Conservation (phyloP, 805 yeast genomes). For the Lachancea lanzarotensis region DNA sequence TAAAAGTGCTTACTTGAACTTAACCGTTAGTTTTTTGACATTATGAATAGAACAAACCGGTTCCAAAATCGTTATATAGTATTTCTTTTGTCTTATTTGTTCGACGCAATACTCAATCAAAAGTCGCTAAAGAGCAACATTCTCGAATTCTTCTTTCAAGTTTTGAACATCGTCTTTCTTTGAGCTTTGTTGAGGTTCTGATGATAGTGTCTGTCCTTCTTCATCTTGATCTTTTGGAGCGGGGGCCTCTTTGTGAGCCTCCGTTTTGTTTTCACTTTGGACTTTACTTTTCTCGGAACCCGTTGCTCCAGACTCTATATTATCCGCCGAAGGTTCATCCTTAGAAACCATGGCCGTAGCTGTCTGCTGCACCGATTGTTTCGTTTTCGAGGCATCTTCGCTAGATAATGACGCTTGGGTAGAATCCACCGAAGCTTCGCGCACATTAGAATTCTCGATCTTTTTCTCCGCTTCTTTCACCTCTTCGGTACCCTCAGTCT, state of each 20-base stretch:
- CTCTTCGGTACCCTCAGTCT: not conserved
- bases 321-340: not conserved
- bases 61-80: not conserved
- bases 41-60: not conserved
- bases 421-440: not conserved
- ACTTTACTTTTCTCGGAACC: not conserved
- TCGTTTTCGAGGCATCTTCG: not conserved
- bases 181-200: not conserved
- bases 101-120: not conserved
- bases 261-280: slow-evolving; percentile 11
- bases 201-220: not conserved
- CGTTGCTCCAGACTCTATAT: not conserved
- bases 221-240: slow-evolving; percentile 1
- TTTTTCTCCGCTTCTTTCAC: not conserved
- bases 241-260: not conserved
- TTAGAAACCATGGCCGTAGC: not conserved
- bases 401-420: not conserved
- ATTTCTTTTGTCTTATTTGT: not conserved
- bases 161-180: slow-evolving; percentile 11
- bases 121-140: slow-evolving; percentile 22
- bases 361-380: not conserved
- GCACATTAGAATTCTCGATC: not conserved
- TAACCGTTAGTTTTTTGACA: not conserved
- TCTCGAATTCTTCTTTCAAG: slow-evolving; percentile 26
- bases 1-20: slow-evolving; percentile 25